Evolutionary conservation across 192 early-diverging fungal genomes (phyloP).

Genomic region (Backusella liffmaniae): DNA sequence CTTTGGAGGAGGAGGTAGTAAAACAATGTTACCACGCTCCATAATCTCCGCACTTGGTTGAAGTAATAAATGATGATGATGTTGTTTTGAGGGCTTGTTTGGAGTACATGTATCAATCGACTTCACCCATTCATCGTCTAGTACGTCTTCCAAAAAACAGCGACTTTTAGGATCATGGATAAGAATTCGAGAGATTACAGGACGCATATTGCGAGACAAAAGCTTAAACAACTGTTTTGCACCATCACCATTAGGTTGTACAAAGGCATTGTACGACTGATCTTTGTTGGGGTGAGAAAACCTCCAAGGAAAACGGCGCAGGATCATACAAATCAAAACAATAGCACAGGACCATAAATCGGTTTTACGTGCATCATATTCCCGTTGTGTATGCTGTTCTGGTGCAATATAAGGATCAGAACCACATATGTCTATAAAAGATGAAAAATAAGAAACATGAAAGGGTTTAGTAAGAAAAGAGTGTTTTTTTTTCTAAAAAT

Average conservation of each 20-base stretch:
- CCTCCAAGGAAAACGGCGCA: constrained; percentile 72
- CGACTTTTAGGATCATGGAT: constrained; percentile 60
- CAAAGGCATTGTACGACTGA: constrained; percentile 53
- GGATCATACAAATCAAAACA: constrained; percentile 78
- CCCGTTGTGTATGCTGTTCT: constrained; percentile 68
- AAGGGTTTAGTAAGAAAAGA: not conserved
- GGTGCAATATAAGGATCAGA: constrained; percentile 98
- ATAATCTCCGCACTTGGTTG: constrained; percentile 12
- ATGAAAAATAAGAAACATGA: not conserved
- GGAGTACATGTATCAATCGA: constrained; percentile 52
- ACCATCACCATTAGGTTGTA: constrained; percentile 43
- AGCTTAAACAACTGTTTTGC: constrained; percentile 51
- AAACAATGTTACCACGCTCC: constrained; percentile 18
- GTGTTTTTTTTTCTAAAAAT: not conserved
- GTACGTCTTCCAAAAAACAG: constrained; percentile 58
- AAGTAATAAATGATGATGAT: constrained; percentile 32
- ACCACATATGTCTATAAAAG: constrained; percentile 70
- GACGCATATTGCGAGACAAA: constrained; percentile 54
- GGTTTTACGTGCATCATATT: constrained; percentile 84
- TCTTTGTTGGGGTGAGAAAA: constrained; percentile 55
- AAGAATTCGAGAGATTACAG: constrained; percentile 61
- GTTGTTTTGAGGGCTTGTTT: not conserved
- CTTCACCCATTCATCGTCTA: constrained; percentile 76
- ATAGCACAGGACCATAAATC: constrained; percentile 94
- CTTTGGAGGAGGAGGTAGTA: constrained; percentile 1